Conservation (phyloP, 2,329 filamentous ascomycete genomes). For the Epichloe aotearoae region DNA sequence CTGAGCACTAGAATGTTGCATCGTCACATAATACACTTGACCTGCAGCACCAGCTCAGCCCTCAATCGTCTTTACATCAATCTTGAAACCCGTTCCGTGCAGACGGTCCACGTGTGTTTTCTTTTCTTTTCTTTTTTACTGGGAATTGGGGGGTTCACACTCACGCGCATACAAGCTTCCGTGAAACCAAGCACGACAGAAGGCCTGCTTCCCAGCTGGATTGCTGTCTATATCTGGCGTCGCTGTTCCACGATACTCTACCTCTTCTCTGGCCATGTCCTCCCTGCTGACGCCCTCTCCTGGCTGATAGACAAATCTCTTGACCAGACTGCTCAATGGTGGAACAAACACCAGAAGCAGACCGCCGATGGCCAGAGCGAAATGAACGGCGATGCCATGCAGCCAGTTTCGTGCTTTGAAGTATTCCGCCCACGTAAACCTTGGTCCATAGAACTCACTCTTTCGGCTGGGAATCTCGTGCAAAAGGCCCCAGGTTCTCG, state of each 20-base stretch:
- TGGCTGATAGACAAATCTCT: slow-evolving; percentile 34
- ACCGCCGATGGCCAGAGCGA: slow-evolving; percentile 28
- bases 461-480: slow-evolving; percentile 29
- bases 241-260: slow-evolving; percentile 52
- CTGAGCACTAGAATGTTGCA: background rate
- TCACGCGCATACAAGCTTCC: slow-evolving; percentile 54
- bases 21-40: too few species aligned
- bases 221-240: slow-evolving; percentile 39
- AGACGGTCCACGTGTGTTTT: slow-evolving; percentile 40
- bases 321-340: slow-evolving; percentile 31
- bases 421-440: slow-evolving; percentile 46
- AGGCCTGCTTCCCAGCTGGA: slow-evolving; percentile 33
- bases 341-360: slow-evolving; percentile 31
- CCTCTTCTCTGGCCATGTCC: slow-evolving; percentile 39
- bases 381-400: slow-evolving; percentile 36
- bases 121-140: too few species aligned
- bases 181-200: slow-evolving; percentile 38
- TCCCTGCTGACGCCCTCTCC: slow-evolving; percentile 42
- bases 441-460: slow-evolving; percentile 43
- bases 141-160: slow-evolving; percentile 13
- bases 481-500: slow-evolving; percentile 50
- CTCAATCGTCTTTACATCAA: slow-evolving; percentile 34
- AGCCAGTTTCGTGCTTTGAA: slow-evolving; percentile 36
- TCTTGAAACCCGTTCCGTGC: slow-evolving; percentile 45
- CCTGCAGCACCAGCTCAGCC: slow-evolving; percentile 11